Evolutionary conservation across 2,329 filamentous ascomycete genomes (phyloP), one percentile per base, ranked within the genome.

Genomic region (Calonectria naviculata): DNA sequence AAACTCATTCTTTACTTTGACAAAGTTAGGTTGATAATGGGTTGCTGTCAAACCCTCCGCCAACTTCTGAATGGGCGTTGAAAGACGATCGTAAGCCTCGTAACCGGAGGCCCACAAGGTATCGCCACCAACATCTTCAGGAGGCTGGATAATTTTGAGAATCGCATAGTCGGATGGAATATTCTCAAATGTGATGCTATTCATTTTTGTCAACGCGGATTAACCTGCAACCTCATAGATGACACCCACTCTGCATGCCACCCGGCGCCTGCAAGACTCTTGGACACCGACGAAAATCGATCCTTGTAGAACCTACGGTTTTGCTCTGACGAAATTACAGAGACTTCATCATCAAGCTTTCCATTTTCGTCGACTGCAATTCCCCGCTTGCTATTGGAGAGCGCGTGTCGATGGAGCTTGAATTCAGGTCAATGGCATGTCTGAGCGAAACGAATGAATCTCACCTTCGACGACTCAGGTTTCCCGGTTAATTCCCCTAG

Each of bases 291-390:
- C 7, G 65, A 71, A 21, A 68, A 68, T 24, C 61, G 46, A 24
- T 73, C 65, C n/a, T 68, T 64, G 49, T 71, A 71, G 17, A 73
- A 69, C 31, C 70, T 67, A 15, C 69, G 66, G 62, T 73, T 73
- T 46, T 71, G 67, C 12, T 67, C 68, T 3, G 68, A 71, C 2
- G 71, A 71, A 17, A 73, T 73, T 15, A 71, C 65, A 3, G 62
- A 73, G 15, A 73, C 69, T 17, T 71, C 71, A 1, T 73, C 69
- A 38, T 72, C 71, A 13, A 70, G 69, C 26, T 71, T 73, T 3
- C 69, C 69, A 17, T 72, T 69, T 29, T 72, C 62, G 1, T 73
- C 69, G 12, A 70, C 70, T 5, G 66, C 66, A n/a, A 70, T 73
- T 17, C 66, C 66, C n/a, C 63, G 63, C 28, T 73, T 70, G 38